Evolutionary conservation across 2,329 filamentous ascomycete species (phyloP).

Genomic region (Trichophaea hybrida): DNA sequence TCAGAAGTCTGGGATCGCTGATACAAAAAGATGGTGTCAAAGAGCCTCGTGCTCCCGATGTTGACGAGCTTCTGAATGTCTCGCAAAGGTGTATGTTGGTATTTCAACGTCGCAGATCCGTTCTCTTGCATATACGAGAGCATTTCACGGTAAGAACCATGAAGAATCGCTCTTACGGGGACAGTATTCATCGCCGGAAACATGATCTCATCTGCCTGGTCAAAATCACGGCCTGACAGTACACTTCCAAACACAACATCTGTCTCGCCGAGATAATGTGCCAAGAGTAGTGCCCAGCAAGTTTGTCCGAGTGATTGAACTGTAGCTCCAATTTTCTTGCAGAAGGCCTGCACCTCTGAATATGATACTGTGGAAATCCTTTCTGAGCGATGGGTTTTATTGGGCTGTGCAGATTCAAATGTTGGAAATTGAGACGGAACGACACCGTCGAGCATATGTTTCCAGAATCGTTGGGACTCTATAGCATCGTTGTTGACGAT

Average conservation of each 20-base stretch:
- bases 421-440: conserved; percentile 33
- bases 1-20: conserved; percentile 36
- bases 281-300: conserved; percentile 59
- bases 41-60: conserved; percentile 36
- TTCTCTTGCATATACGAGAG: conserved; percentile 60
- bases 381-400: conserved; percentile 35
- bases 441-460: conserved; percentile 45
- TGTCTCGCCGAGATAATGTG: conserved; percentile 46
- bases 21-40: conserved; percentile 53
- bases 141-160: conserved; percentile 51
- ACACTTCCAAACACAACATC: conserved; percentile 75
- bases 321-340: conserved; percentile 52
- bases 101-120: conserved; percentile 49
- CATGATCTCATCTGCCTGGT: conserved; percentile 50
- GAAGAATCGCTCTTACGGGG: conserved; percentile 55
- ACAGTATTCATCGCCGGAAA: conserved; percentile 94
- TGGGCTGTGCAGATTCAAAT: conserved; percentile 12
- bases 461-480: conserved; percentile 53
- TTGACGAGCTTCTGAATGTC: conserved; percentile 45
- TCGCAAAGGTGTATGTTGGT: conserved; percentile 65
- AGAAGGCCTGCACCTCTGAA: conserved; percentile 42
- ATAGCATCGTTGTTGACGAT: conserved; percentile 31
- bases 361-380: conserved; percentile 34
- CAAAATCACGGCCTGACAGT: conserved; percentile 67
- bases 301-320: conserved; percentile 62